Base-by-base conservation (phyloP, 1,139 yeast genomes). In the Blastobotrys apis region DNA sequence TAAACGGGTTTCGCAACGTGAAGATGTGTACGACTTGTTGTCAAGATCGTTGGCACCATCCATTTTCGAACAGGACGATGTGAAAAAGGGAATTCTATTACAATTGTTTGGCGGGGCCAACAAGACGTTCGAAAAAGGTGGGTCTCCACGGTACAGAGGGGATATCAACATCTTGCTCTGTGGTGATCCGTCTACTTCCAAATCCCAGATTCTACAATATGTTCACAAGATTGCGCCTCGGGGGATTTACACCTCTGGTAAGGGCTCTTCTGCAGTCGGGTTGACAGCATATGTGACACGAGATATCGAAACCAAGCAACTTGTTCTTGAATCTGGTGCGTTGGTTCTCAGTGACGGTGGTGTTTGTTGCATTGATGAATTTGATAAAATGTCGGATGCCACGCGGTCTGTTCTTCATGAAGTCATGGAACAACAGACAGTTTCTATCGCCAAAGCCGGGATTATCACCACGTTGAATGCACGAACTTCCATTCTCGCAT, bases 391-490 rank as follows among this genome's bases (percentile, higher is more conserved):
- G 99, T 78, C 83, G 49, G 98, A 92, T 57, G 70, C 95, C 1
- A 92, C 98, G 0, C 73, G 98, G 58, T 87, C 97, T 2, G 97
- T 92, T 13, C 71, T 92, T 48, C 99, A 92, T 65, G 98, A 92
- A 74, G 98, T 94, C 19, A 92, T 92, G 98, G 98, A 92, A 71
- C 98, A 92, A 65, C 98, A 92, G 65, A 92, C 98, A 0, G 92
- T 92, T 37, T 88, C 97, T 10, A 87, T 92, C 57, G 98, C 98
- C 34, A 92, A 92, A 62, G 98, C 98, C 0, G 98, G 98, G 47
- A 92, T 92, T 59, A 92, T 90, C 60, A 92, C 98, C 12, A 92
- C 98, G 0, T 73, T 92, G 50, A 92, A 92, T 67, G 98, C 98
- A 1, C 77, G 98, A 66, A 90, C 97, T 0, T 88, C 97, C 0